Evolutionary conservation across 352 stramenopile species (phyloP).

Genomic region (Globisporangium acanthophoron): DNA sequence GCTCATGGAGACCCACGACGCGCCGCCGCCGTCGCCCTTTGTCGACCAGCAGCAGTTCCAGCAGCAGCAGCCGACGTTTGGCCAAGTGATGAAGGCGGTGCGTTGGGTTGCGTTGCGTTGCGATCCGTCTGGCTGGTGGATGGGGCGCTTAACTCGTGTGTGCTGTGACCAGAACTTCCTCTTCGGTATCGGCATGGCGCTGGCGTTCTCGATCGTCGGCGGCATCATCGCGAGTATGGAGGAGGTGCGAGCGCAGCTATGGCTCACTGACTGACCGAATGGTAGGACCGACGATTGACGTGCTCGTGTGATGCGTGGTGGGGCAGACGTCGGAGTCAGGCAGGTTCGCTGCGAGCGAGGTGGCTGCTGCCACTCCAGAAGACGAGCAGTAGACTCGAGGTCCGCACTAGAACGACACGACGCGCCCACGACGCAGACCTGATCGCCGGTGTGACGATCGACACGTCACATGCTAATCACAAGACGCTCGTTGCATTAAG

Average conservation of each 20-base stretch:
- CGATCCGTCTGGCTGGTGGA: too few species aligned
- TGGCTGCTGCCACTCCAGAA: not conserved
- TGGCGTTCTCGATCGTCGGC: conserved; percentile 67
- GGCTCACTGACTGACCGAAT: not conserved
- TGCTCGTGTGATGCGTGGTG: not conserved
- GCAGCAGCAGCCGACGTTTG: conserved; percentile 44
- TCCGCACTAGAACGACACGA: not conserved
- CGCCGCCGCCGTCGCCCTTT: conserved; percentile 23
- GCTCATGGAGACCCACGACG: conserved; percentile 24
- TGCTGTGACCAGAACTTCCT: conserved; percentile 51
- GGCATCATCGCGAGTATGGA: conserved; percentile 67
- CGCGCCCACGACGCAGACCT: not conserved
- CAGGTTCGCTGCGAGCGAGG: conserved; percentile 3
- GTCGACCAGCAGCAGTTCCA: conserved; percentile 24
- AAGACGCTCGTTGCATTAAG: not conserved
- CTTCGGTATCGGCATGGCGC: conserved; percentile 72
- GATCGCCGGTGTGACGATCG: not conserved
- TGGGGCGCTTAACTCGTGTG: not conserved
- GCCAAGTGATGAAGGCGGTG: conserved; percentile 61
- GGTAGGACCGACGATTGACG: not conserved
- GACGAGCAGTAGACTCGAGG: not conserved
- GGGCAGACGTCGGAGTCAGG: conserved; percentile 7
- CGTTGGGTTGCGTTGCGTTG: conserved; percentile 13
- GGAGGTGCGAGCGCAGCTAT: conserved; percentile 25
- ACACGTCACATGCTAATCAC: not conserved